Evolutionary conservation across 176 grass and related monocot species (phyloP).

Genomic region (Lolium rigidum): DNA sequence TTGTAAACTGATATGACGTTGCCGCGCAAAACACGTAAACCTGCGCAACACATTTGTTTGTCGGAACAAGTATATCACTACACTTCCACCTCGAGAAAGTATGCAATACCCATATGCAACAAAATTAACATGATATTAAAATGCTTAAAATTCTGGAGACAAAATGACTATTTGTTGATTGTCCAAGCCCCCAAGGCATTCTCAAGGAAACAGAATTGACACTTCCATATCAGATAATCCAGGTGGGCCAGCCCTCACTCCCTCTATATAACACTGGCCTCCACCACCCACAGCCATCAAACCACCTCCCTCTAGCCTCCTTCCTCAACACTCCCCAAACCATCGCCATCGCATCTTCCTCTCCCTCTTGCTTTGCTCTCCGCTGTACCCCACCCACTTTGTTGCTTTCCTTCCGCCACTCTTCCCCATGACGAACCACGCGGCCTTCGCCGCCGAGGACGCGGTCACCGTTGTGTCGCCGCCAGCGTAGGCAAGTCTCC

Average conservation of each 20-base stretch:
- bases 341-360: conserved; percentile 9
- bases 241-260: conserved; percentile 24
- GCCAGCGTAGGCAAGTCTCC: conserved; percentile 14
- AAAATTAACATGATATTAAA: background rate
- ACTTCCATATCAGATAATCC: background rate
- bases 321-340: background rate
- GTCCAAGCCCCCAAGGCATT: background rate
- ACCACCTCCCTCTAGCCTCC: background rate
- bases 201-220: too few relatives aligned
- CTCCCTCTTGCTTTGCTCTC: background rate
- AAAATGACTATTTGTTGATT: background rate
- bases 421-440: conserved; percentile 58
- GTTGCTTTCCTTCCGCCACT: background rate
- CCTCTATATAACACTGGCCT: conserved; percentile 34
- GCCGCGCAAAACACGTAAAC: fast-evolving
- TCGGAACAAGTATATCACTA: background rate
- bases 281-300: background rate
- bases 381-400: background rate
- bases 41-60: background rate
- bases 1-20: background rate
- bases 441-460: conserved; percentile 54
- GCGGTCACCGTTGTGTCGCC: conserved; percentile 24
- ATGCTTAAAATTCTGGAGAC: background rate
- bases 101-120: background rate
- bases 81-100: background rate